A percentile compares a stretch with the other conserved stretches of the same genome.
These are phyloP conservation scores for Marasmius sp. DNA, from an alignment of 1,284 basidiomycete species.

Conservation along the genomic window DNA sequence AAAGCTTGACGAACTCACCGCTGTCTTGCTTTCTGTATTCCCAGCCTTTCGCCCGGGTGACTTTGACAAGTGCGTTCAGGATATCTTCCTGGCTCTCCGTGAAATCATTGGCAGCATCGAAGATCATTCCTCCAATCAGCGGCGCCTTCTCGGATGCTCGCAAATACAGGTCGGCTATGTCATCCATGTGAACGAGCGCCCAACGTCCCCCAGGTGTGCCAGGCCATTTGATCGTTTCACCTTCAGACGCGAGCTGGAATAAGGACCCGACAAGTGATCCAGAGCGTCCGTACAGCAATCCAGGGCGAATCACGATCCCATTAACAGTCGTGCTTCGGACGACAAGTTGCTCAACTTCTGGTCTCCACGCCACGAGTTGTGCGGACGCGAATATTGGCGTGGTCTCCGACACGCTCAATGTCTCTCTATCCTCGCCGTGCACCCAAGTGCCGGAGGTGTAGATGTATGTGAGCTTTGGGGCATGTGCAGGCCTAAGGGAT, in stretches of 20 bases:
- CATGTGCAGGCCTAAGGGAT: slow-evolving; percentile 29
- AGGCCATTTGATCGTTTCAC: slow-evolving; percentile 36
- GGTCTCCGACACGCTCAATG: slow-evolving; percentile 32
- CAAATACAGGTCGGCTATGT: slow-evolving; percentile 49
- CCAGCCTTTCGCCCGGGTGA: slow-evolving; percentile 38
- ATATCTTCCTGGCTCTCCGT: slow-evolving; percentile 47
- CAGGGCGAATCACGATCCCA: slow-evolving; percentile 52
- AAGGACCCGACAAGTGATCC: slow-evolving; percentile 39
- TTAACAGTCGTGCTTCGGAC: slow-evolving; percentile 32
- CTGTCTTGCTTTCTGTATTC: slow-evolving; percentile 32
- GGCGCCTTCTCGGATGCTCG: slow-evolving; percentile 41
- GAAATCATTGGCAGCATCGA: slow-evolving; percentile 45
- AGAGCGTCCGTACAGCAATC: slow-evolving; percentile 46
- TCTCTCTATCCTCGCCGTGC: slow-evolving; percentile 37
- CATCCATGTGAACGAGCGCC: slow-evolving; percentile 48
- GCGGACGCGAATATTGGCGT: slow-evolving; percentile 29
- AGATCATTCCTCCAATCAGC: slow-evolving; percentile 39
- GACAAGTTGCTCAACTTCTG: slow-evolving; percentile 36
- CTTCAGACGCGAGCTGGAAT: slow-evolving; percentile 34
- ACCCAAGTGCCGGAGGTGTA: slow-evolving; percentile 52
- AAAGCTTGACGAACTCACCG: slow-evolving; percentile 28
- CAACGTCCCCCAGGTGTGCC: slow-evolving; percentile 41
- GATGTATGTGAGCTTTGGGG: slow-evolving; percentile 48
- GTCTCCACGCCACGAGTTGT: slow-evolving; percentile 36
- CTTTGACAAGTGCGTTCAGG: slow-evolving; percentile 39